Evolutionary conservation across 495 filamentous ascomycete genomes (phyloP), one percentile per base, ranked within the genome.

Genomic region (Hypoxylon fuscum): DNA sequence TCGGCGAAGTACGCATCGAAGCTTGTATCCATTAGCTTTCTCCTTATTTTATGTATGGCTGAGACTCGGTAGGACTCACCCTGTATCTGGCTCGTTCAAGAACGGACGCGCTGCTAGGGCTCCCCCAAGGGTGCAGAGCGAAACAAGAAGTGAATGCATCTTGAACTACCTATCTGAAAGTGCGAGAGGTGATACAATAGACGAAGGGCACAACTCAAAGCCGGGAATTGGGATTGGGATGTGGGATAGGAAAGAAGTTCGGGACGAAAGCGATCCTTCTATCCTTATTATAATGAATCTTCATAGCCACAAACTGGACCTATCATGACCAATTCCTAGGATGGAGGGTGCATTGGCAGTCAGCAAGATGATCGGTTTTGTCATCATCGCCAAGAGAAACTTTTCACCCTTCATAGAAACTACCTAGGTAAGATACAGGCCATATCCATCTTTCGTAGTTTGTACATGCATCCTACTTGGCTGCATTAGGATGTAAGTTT

Each of bases 31-130:
- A 25, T 68, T 32, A 68, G 54, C 35, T 29, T 14, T 40, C 35
- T 20, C 31, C 29, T 15, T 11, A 14, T 35, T 35, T 2, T 0
- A 2, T 1, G 22, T 1, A 29, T n/a, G 7, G 2, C n/a, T 3
- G 7, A 23, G 27, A n/a, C 14, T 29, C 11, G 18, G 20, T 12
- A 35, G 11, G 0, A 43, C 52, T 67, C 22, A 68, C 64, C 68
- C 70, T 1, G 70, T 72, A 34, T 71, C 68, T 1, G 70, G 68
- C 46, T 71, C 68, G 37, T 72, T 68, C 3, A 71, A 10, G 25
- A 72, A 72, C 21, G 62, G 55, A 15, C 69, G 62, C 12, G 69
- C 67, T 1, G 62, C 69, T 7, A 69, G 46, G 18, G 48, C 63
- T 22, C 55, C 62, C 1, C 41, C 43, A 22, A 69, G 53, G 9